Base-by-base conservation (phyloP, 371 early-diverging fungal species). In the Blakeslea trispora region DNA sequence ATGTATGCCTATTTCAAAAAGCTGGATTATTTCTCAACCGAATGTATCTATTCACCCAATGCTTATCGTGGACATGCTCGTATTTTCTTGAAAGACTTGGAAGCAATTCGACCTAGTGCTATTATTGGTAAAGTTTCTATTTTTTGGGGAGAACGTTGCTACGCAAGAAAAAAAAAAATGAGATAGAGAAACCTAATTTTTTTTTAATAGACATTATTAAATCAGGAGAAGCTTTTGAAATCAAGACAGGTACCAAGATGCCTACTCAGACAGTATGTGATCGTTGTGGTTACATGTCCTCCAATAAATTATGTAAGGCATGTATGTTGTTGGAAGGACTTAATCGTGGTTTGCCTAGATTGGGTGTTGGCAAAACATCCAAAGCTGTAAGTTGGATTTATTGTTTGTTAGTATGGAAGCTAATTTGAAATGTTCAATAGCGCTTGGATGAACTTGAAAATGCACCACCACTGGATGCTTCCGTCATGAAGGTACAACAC, bases 1-100 rank as follows among this genome's bases (percentile, higher is more conserved):
- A 95, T 99, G 96, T 96, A 99, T 68, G 99, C 99, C n/a, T 99
- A 98, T 71, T 95, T 95, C 68, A 94, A 95, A 72, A 94, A 98
- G 50, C 82, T 99, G 32, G 96, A 96, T 66, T 99, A 99, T 79
- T 99, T 99, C 61, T 97, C 99, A 9, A 99, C 99, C 4, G 99
- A 99, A 73, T 99, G 99, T 74, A 95, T 89, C 39, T 99, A 99
- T 76, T 93, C 98, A 17, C 98, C 99, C n/a, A 95, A 96, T 61
- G 97, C 99, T 6, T 98, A 96, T 62, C 90, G 99, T 52, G 99
- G 99, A 7, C 83, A 96, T 72, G 99, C 97, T 18, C 88, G 99
- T 50, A 88, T 88, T 13, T 98, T 97, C 69, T 76, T 99, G 47
- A 99, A 99, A 71, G 96, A 98, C 64, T 76, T 99, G 56, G 99